Conservation (phyloP, 805 yeast genomes). For the Sungouiozyma ichnusensis region DNA sequence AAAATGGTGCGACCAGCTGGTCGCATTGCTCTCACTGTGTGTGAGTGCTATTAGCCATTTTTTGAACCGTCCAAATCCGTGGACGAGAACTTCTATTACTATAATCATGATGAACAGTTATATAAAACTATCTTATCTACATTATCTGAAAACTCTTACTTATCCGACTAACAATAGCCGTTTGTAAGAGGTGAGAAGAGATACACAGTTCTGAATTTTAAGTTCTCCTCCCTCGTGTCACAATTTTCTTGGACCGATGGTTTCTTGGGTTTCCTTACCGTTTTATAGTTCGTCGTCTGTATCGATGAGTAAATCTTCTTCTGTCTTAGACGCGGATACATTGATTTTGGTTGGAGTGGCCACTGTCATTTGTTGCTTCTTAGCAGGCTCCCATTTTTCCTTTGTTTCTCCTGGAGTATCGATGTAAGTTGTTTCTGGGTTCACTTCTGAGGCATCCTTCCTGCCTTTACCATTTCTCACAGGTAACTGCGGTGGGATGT, state of each 20-base stretch:
- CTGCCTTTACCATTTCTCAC: conserved; percentile 9
- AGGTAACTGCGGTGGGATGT: conserved; percentile 28
- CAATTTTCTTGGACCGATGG: background rate
- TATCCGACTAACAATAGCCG: conserved; percentile 14
- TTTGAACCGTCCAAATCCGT: conserved; percentile 1
- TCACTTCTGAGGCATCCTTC: conserved; percentile 6
- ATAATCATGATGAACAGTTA: background rate
- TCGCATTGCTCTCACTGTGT: background rate
- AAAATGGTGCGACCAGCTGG: background rate
- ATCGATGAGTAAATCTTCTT: conserved; percentile 24
- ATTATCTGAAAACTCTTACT: conserved; percentile 23
- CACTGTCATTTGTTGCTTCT: conserved; percentile 17
- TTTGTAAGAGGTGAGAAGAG: conserved; percentile 8
- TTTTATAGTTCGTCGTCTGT: conserved; percentile 25
- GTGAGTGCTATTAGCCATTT: background rate
- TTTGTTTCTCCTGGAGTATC: conserved; percentile 23
- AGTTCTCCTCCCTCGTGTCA: background rate
- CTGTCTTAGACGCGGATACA: conserved; percentile 6
- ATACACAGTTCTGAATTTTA: conserved; percentile 2
- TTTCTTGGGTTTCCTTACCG: background rate
- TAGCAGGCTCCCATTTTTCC: conserved; percentile 20
- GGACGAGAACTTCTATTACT: background rate
- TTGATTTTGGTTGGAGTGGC: conserved; percentile 21
- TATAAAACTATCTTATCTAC: conserved; percentile 25
- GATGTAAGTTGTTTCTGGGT: conserved; percentile 25